Base-by-base conservation (phyloP, 2,329 filamentous ascomycete genomes). In the Xylaria sp. region DNA sequence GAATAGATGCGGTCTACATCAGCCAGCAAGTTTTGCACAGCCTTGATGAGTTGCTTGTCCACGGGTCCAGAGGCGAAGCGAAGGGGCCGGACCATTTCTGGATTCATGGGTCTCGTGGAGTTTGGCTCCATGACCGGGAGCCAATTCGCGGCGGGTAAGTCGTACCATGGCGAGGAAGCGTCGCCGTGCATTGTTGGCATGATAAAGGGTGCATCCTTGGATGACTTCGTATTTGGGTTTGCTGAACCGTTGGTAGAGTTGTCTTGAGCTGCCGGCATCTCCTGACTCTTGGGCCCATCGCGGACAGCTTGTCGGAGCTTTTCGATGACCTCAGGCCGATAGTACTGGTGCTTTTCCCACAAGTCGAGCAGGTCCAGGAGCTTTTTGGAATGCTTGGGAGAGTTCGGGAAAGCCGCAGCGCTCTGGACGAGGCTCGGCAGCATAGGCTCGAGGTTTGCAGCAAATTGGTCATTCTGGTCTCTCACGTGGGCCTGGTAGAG, bases 131-230 rank as follows among this genome's bases (percentile, higher is more conserved):
- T 89, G 65, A 92, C 90, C 4, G 92, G 92, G 56, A 97, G 87
- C 84, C 94, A 91, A 73, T 93, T 95, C 1, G 89, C 91, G 1
- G 93, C 93, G 0, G 94, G 94, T 0, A 97, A 83, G 72, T 97
- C 93, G 80, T 94, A 92, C 88, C 91, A 97, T 0, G 91, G 89
- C 3, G 87, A 89, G 0, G 88, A 87, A 1, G 86, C 81, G 76
- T 97, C 92, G 50, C 94, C 94, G 78, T 97, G 94, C 65, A 87
- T 88, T 1, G 91, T 85, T 23, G 94, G 94, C 79, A 97, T 86
- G 34, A 91, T 80, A 76, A 89, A 95, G 0, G 92, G 91, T 0
- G 82, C 82, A 69, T 90, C 84, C 74, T 88, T 90, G 18, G 85
- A 81, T 6, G 82, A 77, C 70, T 82, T 83, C 46, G 72, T 75